A percentile compares a stretch with the other conserved stretches of the same genome.
Evolutionary conservation across 371 early-diverging fungal genomes (phyloP).

Genomic region (Mucor circinelloides): DNA sequence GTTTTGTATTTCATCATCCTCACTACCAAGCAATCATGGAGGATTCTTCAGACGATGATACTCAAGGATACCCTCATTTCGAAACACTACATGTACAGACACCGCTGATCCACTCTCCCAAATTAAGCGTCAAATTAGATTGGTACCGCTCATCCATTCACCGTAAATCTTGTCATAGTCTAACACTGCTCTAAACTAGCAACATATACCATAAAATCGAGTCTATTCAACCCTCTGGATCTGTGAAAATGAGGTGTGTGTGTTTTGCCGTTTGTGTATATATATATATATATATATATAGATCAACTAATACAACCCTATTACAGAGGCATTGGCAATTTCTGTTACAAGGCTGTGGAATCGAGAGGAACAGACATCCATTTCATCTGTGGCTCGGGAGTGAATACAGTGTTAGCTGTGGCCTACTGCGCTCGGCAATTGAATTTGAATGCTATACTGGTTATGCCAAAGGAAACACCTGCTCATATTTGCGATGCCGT

Average conservation of each 20-base stretch:
- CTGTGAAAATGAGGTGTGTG: conserved; percentile 68
- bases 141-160: conserved; percentile 32
- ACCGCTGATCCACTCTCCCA: conserved; percentile 48
- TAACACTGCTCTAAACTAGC: conserved; percentile 25
- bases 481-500: conserved; percentile 59
- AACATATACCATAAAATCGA: conserved; percentile 77
- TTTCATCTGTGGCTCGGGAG: conserved; percentile 66
- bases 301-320: neutral
- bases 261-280: no score
- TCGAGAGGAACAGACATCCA: conserved; percentile 56
- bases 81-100: conserved; percentile 51
- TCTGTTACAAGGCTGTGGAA: conserved; percentile 57
- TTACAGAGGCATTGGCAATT: conserved; percentile 65
- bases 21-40: conserved; percentile 21
- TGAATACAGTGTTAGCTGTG: conserved; percentile 72
- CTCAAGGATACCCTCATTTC: conserved; percentile 20
- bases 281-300: neutral
- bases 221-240: conserved; percentile 75
- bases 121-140: conserved; percentile 42
- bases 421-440: conserved; percentile 72
- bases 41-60: conserved; percentile 49
- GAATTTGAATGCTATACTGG: conserved; percentile 57
- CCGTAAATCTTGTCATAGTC: neutral
- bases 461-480: conserved; percentile 57
- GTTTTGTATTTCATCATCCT: neutral